Base-by-base conservation (phyloP, 1,284 basidiomycete genomes). In the Cryptococcus sp. region DNA sequence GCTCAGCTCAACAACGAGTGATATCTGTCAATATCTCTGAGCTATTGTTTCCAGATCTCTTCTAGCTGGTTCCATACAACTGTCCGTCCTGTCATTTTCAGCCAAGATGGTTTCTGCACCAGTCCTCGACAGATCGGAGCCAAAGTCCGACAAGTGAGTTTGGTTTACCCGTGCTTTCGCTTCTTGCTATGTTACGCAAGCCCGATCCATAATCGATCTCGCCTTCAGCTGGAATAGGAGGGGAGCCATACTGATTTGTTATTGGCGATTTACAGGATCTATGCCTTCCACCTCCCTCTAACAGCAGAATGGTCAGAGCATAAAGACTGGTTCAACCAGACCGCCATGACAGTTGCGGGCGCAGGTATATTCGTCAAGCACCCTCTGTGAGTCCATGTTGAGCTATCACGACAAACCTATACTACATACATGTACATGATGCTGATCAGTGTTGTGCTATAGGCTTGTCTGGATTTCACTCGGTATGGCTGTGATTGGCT, bases 321-420 rank as follows among this genome's bases (percentile, higher is more conserved):
- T 58, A 72, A 69, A 55, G 74, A 74, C 54, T 61, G 63, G 22
- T 74, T 69, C 54, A 62, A 64, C 1, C 66, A 61, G 50, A 60
- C 64, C 5, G 67, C 69, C 13, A 74, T 74, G 74, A 75, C 73
- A 62, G 62, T 66, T 50, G 70, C 75, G 16, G 73, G 73, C 46
- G 74, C 72, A n/a, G 75, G 75, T 34, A 77, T 77, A 70, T 77
- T 75, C 55, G 66, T 75, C 62, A 73, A 73, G 56, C 75, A 74
- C 55, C 75, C 75, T 40, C 38, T 75, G 75, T 77, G 52, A 61
- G 73, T 75, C 11, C 4, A 11, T 11, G 1, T 20, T 16, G 23
- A 17, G 6, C 49, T 48, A 43, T 3, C 10, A 25, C n/a, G 6
- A 13, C 38, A 26, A n/a, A 11, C 17, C 34, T 41, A 22, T 25